Conservation (phyloP, 1,284 basidiomycete genomes). For the Ustilago tritici region DNA sequence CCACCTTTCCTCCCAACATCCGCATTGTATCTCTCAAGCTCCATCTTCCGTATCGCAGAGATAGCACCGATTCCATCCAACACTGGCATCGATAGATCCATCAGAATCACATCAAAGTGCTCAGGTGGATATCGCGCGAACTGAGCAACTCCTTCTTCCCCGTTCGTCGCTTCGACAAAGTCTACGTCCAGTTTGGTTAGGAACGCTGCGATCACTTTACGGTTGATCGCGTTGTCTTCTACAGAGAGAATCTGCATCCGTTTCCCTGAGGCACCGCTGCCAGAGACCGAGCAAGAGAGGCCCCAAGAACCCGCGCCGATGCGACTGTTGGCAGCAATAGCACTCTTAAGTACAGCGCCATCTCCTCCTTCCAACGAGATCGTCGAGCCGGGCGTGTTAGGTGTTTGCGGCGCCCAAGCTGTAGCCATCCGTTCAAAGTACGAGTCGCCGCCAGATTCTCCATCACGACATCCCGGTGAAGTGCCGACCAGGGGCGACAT, state of each 20-base stretch:
- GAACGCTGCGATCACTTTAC: constrained; percentile 57
- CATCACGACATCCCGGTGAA: constrained; percentile 28
- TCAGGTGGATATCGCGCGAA: constrained; percentile 49
- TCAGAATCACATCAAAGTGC: constrained; percentile 56
- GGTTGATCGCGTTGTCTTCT: constrained; percentile 66
- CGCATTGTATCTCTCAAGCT: constrained; percentile 72
- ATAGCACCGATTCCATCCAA: constrained; percentile 88
- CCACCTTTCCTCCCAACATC: constrained; percentile 1
- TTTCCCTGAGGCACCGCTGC: constrained; percentile 35
- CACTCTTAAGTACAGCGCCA: constrained; percentile 72
- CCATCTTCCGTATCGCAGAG: constrained; percentile 82
- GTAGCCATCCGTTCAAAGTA: constrained; percentile 49
- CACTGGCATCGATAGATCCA: constrained; percentile 93
- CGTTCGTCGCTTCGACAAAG: constrained; percentile 59
- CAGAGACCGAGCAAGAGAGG: constrained; percentile 7
- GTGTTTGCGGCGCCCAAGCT: constrained; percentile 65
- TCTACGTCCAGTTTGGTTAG: constrained; percentile 52
- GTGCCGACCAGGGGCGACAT: constrained; percentile 54
- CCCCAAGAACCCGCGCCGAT: constrained; percentile 11
- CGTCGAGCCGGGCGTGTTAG: constrained; percentile 70
- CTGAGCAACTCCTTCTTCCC: constrained; percentile 56
- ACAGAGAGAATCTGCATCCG: constrained; percentile 59
- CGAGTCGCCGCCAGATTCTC: constrained; percentile 28
- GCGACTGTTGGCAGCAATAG: constrained; percentile 50
- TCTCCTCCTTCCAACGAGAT: constrained; percentile 72